A percentile compares a stretch with the other conserved stretches of the same genome.
Conservation (phyloP, 164 flowering plant species). For the Santalum album region DNA sequence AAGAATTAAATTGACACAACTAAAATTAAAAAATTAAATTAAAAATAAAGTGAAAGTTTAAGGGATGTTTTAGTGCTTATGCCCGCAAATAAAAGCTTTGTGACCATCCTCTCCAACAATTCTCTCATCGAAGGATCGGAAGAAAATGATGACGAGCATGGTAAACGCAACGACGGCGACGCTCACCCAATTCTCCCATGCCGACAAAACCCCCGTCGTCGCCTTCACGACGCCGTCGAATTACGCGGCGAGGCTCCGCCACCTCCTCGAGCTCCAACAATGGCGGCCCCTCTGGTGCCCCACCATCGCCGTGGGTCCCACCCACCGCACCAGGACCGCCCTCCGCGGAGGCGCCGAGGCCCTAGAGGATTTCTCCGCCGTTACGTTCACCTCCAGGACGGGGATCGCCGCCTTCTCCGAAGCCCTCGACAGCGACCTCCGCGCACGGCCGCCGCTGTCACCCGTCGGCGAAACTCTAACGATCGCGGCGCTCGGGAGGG, state of each 20-base stretch:
- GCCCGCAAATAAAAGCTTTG: no score
- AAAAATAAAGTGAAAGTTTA: no score
- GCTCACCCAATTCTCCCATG: no score
- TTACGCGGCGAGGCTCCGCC: conserved; percentile 35
- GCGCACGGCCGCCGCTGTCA: conserved; percentile 21
- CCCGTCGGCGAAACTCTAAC: conserved; percentile 29
- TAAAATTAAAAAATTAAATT: no score
- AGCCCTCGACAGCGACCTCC: conserved; percentile 9
- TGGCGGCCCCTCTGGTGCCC: conserved; percentile 52
- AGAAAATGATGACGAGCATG: no score
- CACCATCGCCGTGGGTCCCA: conserved; percentile 39
- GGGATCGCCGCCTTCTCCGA: conserved; percentile 43
- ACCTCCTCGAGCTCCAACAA: conserved; percentile 26
- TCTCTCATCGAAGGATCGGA: no score
- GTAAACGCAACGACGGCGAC: no score
- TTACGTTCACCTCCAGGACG: conserved; percentile 71
- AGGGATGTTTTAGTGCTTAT: no score
- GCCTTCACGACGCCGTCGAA: conserved; percentile 52
- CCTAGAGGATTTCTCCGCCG: conserved; percentile 37
- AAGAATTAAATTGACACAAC: no score
- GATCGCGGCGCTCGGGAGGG: conserved; percentile 58
- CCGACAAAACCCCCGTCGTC: conserved; percentile 5
- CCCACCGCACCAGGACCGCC: conserved; percentile 28
- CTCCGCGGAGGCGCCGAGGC: conserved; percentile 9
- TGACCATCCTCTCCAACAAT: no score